Evolutionary conservation across 75 land plant species (phyloP).

Genomic region (Larix kaempferi): DNA sequence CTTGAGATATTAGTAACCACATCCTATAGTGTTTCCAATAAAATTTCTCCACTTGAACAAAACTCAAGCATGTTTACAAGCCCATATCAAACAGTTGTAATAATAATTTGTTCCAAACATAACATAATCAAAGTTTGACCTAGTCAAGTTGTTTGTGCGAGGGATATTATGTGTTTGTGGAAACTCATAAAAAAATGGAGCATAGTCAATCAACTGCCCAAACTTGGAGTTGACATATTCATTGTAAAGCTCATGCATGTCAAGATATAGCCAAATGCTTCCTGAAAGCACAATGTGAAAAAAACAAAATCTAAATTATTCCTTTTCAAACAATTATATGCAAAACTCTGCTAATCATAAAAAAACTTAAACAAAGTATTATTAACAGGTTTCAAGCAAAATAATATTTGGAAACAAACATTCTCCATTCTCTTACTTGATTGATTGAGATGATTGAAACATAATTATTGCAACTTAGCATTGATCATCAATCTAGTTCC

Average conservation of each 20-base stretch:
- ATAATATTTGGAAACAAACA: no score
- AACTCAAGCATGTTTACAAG: not conserved
- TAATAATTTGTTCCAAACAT: not conserved
- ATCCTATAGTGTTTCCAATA: not conserved
- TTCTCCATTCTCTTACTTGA: no score
- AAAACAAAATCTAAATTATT: not conserved
- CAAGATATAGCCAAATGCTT: slow-evolving; percentile 94
- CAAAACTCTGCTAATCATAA: not conserved
- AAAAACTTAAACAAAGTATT: not conserved
- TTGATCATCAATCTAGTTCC: no score
- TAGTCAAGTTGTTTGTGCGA: slow-evolving; percentile 54
- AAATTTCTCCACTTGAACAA: not conserved
- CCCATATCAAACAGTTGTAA: not conserved
- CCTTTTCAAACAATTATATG: not conserved
- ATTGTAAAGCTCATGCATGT: slow-evolving; percentile 90
- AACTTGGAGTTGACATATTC: slow-evolving; percentile 86
- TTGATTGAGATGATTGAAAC: no score
- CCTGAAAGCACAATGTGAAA: slow-evolving; percentile 41
- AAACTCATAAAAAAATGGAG: slow-evolving; percentile 78
- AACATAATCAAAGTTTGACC: slow-evolving; percentile 34
- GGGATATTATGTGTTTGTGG: slow-evolving; percentile 60
- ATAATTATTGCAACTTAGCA: no score
- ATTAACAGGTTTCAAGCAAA: no score
- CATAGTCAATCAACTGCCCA: slow-evolving; percentile 76
- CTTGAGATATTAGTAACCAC: not conserved